Base-by-base conservation (phyloP, 441 rosid genomes). In the Adansonia rubrostipa region DNA sequence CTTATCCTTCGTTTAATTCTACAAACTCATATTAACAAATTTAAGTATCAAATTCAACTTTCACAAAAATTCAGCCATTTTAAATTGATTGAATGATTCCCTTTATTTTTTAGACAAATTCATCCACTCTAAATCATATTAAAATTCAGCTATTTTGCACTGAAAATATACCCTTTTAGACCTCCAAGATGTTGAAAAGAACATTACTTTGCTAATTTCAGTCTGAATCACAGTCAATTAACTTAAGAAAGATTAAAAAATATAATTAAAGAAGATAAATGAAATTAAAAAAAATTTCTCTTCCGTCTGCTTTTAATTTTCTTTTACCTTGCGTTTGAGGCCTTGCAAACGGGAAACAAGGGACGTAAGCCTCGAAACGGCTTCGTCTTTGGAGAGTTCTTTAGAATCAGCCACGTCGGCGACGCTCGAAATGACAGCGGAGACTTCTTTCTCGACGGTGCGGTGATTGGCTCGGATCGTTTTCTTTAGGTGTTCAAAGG, bases 401-500 rank as follows among this genome's bases (percentile, higher is more conserved):
- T 90, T 36, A 64, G 17, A 80, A 73, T 85, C 89, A 64, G 94
- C 90, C 77, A 81, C 84, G 65, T 88, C 96, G 17, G 80, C 78
- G 76, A 92, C 90, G 78, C 85, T 82, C 67, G 97, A 87, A 7
- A 92, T 78, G 50, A 96, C 90, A 54, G 94, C 78, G 24, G 92
- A 83, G 10, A 92, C 85, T 71, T 93, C 98, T 77, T 93, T 96
- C 92, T 93, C 99, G 45, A 86, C 82, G 47, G 80, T 73, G 2
- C 97, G 92, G 77, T 92, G 92, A 85, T 93, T 91, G 42, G 92
- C 74, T 61, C 98, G 96, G 86, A 93, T 92, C 86, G 92, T 89
- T 85, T 92, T 95, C 89, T 89, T 93, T 90, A 89, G 91, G 84
- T 90, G 92, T 87, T 93, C 99, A 86, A 93, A 95, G 8, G 99